phyloP scores from a whole-genome alignment of 2,329 filamentous ascomycete species.

The Cyclaneusma minus region DNA sequence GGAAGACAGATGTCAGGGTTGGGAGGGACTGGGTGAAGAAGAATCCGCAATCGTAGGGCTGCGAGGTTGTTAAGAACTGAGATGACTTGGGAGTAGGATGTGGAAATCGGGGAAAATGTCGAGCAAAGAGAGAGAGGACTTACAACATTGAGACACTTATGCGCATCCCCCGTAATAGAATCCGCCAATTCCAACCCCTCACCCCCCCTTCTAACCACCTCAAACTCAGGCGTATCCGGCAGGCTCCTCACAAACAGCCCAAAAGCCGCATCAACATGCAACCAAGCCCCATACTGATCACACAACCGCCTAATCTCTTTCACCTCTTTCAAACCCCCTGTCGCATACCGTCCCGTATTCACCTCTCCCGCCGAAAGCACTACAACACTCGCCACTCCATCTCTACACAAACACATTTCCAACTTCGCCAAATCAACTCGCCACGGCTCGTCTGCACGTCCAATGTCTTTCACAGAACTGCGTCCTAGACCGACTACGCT shows the following conservation, averaged over 20 bases:
- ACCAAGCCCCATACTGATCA: constrained; percentile 62
- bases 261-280: constrained; percentile 83
- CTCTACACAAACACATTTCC: constrained; percentile 37
- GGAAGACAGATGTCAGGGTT: constrained; percentile 49
- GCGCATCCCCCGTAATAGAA: constrained; percentile 72
- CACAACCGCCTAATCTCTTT: constrained; percentile 49
- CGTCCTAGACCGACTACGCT: constrained; percentile 68
- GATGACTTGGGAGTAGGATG: constrained; percentile 1
- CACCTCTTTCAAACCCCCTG: constrained; percentile 27
- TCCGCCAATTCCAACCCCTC: constrained; percentile 68
- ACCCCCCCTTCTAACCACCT: constrained; percentile 29
- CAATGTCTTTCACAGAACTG: constrained; percentile 46
- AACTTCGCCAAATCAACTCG: constrained; percentile 52
- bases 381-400: constrained; percentile 55
- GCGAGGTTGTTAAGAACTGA: background rate
- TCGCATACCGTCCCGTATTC: constrained; percentile 75
- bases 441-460: constrained; percentile 42
- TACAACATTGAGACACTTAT: constrained; percentile 85
- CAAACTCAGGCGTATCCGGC: constrained; percentile 38
- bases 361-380: constrained; percentile 77
- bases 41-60: constrained; percentile 85
- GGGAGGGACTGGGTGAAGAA: constrained; percentile 58
- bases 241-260: constrained; percentile 66
- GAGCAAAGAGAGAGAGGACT: constrained; percentile 16
- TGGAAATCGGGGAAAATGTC: constrained; percentile 1